These are phyloP conservation scores for Boletales sp. DNA, from an alignment of 768 basidiomycete species.

Conservation along the genomic window DNA sequence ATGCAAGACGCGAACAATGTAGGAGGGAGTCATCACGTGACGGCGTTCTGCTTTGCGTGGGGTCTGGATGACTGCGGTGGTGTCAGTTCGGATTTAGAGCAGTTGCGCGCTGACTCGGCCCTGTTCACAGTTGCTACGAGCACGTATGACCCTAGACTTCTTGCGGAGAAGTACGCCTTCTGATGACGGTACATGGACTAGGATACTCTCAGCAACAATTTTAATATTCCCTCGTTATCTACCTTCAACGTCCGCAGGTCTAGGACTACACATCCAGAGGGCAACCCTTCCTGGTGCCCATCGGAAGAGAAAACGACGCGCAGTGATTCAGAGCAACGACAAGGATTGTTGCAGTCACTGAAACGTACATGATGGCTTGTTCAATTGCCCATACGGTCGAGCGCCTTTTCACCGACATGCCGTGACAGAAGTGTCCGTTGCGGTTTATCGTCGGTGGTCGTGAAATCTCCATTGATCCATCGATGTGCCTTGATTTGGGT, in stretches of 20 bases:
- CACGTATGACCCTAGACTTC: neutral
- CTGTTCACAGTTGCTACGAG: neutral
- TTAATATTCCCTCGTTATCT: neutral
- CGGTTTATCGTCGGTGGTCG: no score
- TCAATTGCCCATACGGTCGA: neutral
- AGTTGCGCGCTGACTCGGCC: no score
- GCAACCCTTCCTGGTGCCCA: neutral
- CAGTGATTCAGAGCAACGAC: neutral
- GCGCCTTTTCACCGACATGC: neutral
- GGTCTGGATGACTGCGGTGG: no score
- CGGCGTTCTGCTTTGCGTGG: neutral
- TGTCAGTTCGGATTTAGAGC: no score
- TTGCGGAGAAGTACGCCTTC: neutral
- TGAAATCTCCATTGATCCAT: no score
- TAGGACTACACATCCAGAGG: no score
- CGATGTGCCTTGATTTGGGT: no score
- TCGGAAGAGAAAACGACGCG: neutral
- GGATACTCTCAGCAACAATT: neutral
- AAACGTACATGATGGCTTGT: neutral
- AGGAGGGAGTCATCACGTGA: conserved; percentile 16
- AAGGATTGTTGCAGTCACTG: neutral
- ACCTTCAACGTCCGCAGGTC: neutral
- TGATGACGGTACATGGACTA: neutral
- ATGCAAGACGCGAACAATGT: conserved; percentile 1
- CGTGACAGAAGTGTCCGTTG: neutral